Conservation (phyloP, 305 asterid genomes). For the Fraxinus xanthoxyloides region DNA sequence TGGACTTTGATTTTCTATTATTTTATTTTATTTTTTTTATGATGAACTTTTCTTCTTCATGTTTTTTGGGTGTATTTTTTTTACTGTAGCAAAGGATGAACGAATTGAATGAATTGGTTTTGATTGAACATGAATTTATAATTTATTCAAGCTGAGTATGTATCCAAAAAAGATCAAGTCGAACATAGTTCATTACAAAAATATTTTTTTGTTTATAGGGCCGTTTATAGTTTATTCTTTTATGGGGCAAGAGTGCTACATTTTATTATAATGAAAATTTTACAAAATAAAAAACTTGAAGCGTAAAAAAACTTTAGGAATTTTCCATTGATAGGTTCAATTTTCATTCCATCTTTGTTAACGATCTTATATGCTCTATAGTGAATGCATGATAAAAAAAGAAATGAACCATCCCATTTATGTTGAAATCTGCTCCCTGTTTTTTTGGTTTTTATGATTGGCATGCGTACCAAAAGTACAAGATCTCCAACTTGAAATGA, state of each 20-base stretch:
- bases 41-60: neutral
- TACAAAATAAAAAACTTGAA: neutral
- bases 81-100: too few species aligned
- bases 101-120: neutral
- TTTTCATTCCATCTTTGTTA: neutral
- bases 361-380: too few species aligned
- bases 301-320: neutral
- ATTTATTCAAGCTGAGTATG: too few species aligned
- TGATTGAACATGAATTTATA: neutral
- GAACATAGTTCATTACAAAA: neutral
- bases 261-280: neutral
- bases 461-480: neutral
- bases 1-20: neutral
- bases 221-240: too few species aligned
- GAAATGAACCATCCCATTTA: neutral
- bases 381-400: too few species aligned
- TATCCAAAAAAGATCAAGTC: neutral
- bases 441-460: neutral
- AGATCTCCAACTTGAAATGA: neutral
- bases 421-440: neutral
- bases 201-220: neutral
- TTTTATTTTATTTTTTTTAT: too few species aligned
- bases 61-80: too few species aligned
- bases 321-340: neutral
- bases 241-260: too few species aligned